Conservation (phyloP, 1,139 yeast genomes). For the Lodderomyces jiufengensis region DNA sequence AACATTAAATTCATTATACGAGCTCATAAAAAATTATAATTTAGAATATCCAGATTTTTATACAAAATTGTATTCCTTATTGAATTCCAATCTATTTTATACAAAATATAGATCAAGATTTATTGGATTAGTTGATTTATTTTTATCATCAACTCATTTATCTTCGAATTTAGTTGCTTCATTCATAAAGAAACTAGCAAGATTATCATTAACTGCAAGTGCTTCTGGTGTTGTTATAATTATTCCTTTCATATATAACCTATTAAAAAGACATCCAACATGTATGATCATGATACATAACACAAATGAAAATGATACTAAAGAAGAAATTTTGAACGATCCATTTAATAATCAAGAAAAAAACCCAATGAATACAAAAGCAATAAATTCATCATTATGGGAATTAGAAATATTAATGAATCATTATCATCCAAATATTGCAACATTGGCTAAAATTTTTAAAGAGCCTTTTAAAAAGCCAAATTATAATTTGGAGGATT, state of each 20-base stretch:
- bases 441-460: slow-evolving; percentile 84
- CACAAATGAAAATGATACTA: slow-evolving; percentile 14
- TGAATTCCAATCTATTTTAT: slow-evolving; percentile 72
- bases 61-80: slow-evolving; percentile 72
- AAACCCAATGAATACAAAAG: slow-evolving; percentile 77
- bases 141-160: slow-evolving; percentile 82
- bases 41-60: slow-evolving; percentile 92
- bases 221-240: slow-evolving; percentile 87
- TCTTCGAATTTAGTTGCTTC: slow-evolving; percentile 84
- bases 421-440: slow-evolving; percentile 96
- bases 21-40: slow-evolving; percentile 75
- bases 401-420: slow-evolving; percentile 75
- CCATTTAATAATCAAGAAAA: slow-evolving; percentile 60
- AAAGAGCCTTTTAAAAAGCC: slow-evolving; percentile 88
- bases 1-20: slow-evolving; percentile 84
- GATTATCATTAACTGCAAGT: slow-evolving; percentile 74
- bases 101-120: slow-evolving; percentile 83
- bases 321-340: slow-evolving; percentile 46
- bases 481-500: slow-evolving; percentile 86
- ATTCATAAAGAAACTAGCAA: slow-evolving; percentile 76
- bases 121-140: slow-evolving; percentile 80
- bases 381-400: slow-evolving; percentile 87
- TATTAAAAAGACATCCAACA: slow-evolving; percentile 85
- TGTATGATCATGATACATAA: slow-evolving; percentile 88
- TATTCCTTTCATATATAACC: slow-evolving; percentile 87